These are phyloP conservation scores for Mycena sanguinolenta DNA, from an alignment of 768 basidiomycete species.

Conservation along the genomic window DNA sequence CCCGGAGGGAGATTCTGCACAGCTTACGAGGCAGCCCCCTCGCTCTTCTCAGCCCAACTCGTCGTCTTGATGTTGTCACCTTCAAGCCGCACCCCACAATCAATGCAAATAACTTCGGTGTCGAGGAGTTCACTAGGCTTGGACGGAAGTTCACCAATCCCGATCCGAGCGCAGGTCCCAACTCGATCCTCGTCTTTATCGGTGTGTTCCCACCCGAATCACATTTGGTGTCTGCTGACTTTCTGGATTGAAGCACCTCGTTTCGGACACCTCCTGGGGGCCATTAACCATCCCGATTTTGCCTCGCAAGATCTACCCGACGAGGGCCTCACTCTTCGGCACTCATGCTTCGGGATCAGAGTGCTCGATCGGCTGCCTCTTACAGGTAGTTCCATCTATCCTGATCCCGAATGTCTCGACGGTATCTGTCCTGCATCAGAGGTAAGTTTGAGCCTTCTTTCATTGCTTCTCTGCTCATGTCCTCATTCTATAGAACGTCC, in stretches of 20 bases:
- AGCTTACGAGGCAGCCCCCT: not conserved
- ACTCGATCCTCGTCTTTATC: not conserved
- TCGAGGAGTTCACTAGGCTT: not conserved
- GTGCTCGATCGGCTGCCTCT: not conserved
- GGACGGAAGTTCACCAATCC: slow-evolving; percentile 10
- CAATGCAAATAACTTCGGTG: slow-evolving; percentile 13
- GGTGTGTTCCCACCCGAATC: not conserved
- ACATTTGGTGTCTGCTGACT: not conserved
- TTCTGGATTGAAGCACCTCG: not conserved
- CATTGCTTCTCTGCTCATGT: not conserved
- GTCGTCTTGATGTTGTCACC: not conserved
- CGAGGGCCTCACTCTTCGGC: not conserved
- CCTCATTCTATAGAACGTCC: not conserved
- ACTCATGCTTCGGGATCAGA: not conserved
- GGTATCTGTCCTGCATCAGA: not conserved
- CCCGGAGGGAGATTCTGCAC: not conserved
- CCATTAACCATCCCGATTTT: slow-evolving; percentile 8
- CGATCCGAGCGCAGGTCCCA: not conserved
- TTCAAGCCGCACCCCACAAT: slow-evolving; percentile 17
- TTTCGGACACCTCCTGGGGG: not conserved
- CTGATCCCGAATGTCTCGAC: not conserved
- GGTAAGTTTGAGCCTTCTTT: not conserved
- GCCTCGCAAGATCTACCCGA: not conserved
- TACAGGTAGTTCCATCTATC: not conserved
- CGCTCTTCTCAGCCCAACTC: not conserved